Conservation (phyloP, 306 rosid genomes). For the Sphenostylis stenocarpa region DNA sequence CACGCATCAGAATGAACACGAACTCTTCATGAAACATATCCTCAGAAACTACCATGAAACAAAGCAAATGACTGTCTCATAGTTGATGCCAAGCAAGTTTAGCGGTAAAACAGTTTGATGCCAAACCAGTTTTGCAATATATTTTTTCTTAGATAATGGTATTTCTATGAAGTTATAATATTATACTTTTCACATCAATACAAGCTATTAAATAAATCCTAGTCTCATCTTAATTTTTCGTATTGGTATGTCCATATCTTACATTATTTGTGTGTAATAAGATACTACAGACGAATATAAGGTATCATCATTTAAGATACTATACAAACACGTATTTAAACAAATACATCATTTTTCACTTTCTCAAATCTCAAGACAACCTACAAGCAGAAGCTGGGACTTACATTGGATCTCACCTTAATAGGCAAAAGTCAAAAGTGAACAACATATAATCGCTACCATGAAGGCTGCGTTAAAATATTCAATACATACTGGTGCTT, state of each 20-base stretch:
- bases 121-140: background rate
- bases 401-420: background rate
- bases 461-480: slow-evolving; percentile 22
- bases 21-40: background rate
- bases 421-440: background rate
- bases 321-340: background rate
- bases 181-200: background rate
- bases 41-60: background rate
- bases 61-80: background rate
- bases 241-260: background rate
- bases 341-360: background rate
- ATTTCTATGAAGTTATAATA: background rate
- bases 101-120: background rate
- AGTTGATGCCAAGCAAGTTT: background rate
- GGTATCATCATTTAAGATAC: background rate
- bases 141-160: background rate
- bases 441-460: background rate
- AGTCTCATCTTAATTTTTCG: background rate
- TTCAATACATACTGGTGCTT: slow-evolving; percentile 4
- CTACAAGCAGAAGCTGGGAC: background rate
- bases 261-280: background rate
- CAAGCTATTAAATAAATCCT: background rate
- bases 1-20: background rate
- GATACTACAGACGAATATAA: no score
- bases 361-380: background rate